Percentiles rank a stretch among this genome's conserved stretches.
These are phyloP conservation scores for Penicillium sp. DNA, from an alignment of 2,329 filamentous ascomycete genomes.

Conservation along the genomic window DNA sequence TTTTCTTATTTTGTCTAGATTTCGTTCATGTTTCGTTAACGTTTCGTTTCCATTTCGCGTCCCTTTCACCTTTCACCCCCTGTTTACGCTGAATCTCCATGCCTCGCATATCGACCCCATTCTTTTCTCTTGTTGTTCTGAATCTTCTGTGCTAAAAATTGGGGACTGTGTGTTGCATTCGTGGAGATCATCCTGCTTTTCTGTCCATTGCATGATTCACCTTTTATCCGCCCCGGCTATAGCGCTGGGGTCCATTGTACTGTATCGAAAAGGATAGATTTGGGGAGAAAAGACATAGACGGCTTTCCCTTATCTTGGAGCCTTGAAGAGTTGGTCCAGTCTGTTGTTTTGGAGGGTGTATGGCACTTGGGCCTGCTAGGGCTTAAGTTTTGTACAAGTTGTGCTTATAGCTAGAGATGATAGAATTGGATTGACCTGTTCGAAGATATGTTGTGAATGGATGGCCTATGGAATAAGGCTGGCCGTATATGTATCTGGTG, in stretches of 20 bases:
- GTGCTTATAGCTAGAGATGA: conserved; percentile 19
- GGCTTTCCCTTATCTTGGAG: neutral
- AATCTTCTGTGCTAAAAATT: conserved; percentile 1
- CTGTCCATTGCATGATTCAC: conserved; percentile 10
- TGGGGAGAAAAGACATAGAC: conserved; percentile 16
- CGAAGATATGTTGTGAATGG: neutral
- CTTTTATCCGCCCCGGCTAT: conserved; percentile 1
- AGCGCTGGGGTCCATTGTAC: conserved; percentile 20
- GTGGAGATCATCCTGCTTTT: neutral
- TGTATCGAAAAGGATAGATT: conserved; percentile 28
- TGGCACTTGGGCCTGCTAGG: neutral
- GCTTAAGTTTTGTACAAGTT: conserved; percentile 12
- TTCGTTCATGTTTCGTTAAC: conserved; percentile 4
- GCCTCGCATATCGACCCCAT: neutral
- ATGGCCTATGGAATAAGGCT: too few relatives aligned
- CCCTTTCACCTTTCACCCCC: neutral
- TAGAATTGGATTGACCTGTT: conserved; percentile 12
- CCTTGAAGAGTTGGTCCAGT: neutral
- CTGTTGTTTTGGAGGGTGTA: neutral
- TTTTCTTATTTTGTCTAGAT: neutral
- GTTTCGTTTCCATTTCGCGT: neutral
- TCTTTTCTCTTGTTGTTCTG: conserved; percentile 9
- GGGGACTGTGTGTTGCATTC: neutral
- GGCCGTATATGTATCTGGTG: too few relatives aligned
- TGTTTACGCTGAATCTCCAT: neutral